Evolutionary conservation across 192 early-diverging fungal genomes (phyloP).

Genomic region (Oehlia diaphana): DNA sequence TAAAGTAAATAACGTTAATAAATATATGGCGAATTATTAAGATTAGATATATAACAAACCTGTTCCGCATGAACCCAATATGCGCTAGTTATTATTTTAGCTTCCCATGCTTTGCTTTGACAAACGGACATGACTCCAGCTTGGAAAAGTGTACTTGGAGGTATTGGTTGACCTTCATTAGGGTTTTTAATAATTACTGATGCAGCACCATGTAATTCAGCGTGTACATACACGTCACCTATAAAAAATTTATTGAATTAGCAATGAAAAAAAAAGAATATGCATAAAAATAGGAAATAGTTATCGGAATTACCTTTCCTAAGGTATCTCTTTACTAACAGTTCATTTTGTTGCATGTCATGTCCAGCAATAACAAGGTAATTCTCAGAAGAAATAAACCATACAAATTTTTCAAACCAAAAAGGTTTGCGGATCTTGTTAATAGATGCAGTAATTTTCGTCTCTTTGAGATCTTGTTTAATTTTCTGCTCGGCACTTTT

Average conservation of each 20-base stretch:
- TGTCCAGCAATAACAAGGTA: slow-evolving; percentile 90
- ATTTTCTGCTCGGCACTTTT: slow-evolving; percentile 93
- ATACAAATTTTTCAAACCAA: slow-evolving; percentile 99
- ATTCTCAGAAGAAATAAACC: slow-evolving; percentile 93
- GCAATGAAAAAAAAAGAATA: not conserved
- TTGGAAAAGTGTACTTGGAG: slow-evolving; percentile 90
- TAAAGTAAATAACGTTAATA: not conserved
- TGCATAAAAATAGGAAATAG: too few species aligned
- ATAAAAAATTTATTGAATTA: slow-evolving; percentile 42
- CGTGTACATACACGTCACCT: slow-evolving; percentile 89
- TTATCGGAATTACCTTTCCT: slow-evolving; percentile 39
- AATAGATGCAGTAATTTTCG: slow-evolving; percentile 73
- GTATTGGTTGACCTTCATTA: slow-evolving; percentile 60
- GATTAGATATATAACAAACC: slow-evolving; percentile 18
- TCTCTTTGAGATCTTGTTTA: slow-evolving; percentile 72
- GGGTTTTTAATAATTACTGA: slow-evolving; percentile 88
- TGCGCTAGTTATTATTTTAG: slow-evolving; percentile 91
- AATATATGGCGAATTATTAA: not conserved
- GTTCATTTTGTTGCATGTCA: slow-evolving; percentile 92
- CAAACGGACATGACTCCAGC: slow-evolving; percentile 96
- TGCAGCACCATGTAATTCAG: slow-evolving; percentile 91
- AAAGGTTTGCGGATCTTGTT: slow-evolving; percentile 86
- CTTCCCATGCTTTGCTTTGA: slow-evolving; percentile 94
- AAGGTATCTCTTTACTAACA: slow-evolving; percentile 77
- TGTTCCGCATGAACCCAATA: slow-evolving; percentile 93